These are phyloP conservation scores for Fusarium bulbicola DNA, from an alignment of 2,329 filamentous ascomycete genomes.

Conservation along the genomic window DNA sequence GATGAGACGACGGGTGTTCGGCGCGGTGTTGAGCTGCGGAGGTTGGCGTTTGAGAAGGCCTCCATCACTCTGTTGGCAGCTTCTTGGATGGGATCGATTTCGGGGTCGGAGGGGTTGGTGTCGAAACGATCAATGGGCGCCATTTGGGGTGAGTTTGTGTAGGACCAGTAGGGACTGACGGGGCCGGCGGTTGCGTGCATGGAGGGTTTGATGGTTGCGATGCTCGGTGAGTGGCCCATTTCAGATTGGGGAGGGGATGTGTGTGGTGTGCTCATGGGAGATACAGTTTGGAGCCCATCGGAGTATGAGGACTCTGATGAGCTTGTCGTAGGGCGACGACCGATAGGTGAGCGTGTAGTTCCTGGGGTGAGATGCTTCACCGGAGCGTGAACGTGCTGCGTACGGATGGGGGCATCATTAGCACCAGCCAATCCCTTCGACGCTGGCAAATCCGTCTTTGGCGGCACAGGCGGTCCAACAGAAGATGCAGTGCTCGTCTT, in stretches of 20 bases:
- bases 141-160: constrained; percentile 32
- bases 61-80: constrained; percentile 46
- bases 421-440: background rate
- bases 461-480: constrained; percentile 11
- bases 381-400: constrained; percentile 1
- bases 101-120: constrained; percentile 22
- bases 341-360: constrained; percentile 1
- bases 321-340: constrained; percentile 38
- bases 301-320: constrained; percentile 52
- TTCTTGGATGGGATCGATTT: constrained; percentile 44
- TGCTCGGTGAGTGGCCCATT: constrained; percentile 42
- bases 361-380: constrained; percentile 10
- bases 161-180: constrained; percentile 37
- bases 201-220: constrained; percentile 15
- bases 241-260: constrained; percentile 54
- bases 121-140: constrained; percentile 31
- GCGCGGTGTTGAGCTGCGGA: constrained; percentile 23
- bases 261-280: constrained; percentile 51
- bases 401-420: background rate
- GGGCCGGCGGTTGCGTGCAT: constrained; percentile 3
- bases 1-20: constrained; percentile 29
- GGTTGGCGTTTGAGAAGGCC: constrained; percentile 43
- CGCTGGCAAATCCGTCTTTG: background rate
- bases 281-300: constrained; percentile 50
- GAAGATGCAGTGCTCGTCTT: constrained; percentile 7